Evolutionary conservation across 345 rosid species (phyloP).

Genomic region (Populus tremula): DNA sequence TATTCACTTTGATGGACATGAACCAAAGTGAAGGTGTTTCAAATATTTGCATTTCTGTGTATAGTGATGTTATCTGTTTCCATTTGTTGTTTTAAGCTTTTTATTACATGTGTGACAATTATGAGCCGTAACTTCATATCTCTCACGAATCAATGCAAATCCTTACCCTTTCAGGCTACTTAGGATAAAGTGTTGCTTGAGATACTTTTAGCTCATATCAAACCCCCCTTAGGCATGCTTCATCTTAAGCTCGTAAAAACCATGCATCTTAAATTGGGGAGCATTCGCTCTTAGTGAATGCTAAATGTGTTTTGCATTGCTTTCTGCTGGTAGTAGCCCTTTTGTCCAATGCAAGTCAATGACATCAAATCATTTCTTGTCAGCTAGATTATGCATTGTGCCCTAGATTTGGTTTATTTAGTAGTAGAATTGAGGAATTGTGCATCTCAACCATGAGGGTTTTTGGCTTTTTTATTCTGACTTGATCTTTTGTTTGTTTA

Average conservation of each 20-base stretch:
- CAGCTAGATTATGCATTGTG: neutral
- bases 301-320: no score
- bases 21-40: neutral
- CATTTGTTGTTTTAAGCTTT: neutral
- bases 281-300: neutral
- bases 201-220: neutral
- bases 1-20: neutral
- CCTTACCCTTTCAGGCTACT: neutral
- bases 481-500: slow-evolving; percentile 20
- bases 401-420: neutral
- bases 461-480: slow-evolving; percentile 16
- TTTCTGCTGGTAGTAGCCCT: neutral
- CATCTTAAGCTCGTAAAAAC: neutral
- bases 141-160: neutral
- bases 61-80: neutral
- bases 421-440: neutral
- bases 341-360: neutral
- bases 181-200: neutral
- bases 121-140: neutral
- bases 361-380: neutral
- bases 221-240: neutral
- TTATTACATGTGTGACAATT: neutral
- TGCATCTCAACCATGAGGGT: neutral
- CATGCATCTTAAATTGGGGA: neutral
- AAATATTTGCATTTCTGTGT: neutral